phyloP scores from a whole-genome alignment of 2,329 filamentous ascomycete genomes.

The Colletotrichum sp. region DNA sequence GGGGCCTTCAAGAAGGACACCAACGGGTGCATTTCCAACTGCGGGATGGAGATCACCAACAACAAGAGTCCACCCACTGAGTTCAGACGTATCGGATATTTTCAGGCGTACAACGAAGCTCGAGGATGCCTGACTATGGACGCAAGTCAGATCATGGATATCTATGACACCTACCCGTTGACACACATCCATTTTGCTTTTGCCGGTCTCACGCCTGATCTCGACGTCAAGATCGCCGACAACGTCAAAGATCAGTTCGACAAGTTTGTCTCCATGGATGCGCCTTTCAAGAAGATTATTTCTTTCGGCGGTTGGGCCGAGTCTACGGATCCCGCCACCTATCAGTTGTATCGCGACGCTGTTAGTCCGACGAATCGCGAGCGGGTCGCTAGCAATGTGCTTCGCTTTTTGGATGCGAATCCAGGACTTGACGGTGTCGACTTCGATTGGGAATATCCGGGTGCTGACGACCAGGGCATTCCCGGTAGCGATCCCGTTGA shows the following conservation, averaged over 20 bases:
- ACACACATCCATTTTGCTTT: constrained; percentile 44
- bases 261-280: constrained; percentile 27
- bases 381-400: constrained; percentile 30
- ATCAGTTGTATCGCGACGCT: constrained; percentile 37
- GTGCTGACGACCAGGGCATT: neutral
- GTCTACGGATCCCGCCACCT: constrained; percentile 41
- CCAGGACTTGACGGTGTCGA: constrained; percentile 19
- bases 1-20: constrained; percentile 1
- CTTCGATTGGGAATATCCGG: constrained; percentile 12
- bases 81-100: neutral
- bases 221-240: neutral
- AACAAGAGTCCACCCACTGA: neutral
- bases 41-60: constrained; percentile 37
- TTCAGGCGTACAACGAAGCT: neutral
- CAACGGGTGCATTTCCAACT: constrained; percentile 45
- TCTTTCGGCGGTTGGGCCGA: constrained; percentile 52
- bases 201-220: neutral
- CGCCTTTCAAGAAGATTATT: constrained; percentile 38
- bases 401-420: neutral
- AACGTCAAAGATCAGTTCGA: constrained; percentile 27
- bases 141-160: constrained; percentile 9
- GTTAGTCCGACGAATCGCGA: constrained; percentile 36
- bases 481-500: constrained; percentile 30
- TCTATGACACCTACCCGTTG: constrained; percentile 15
- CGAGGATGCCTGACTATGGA: neutral